Evolutionary conservation across 192 early-diverging fungal genomes (phyloP).

Genomic region (Gonapodya sp.): DNA sequence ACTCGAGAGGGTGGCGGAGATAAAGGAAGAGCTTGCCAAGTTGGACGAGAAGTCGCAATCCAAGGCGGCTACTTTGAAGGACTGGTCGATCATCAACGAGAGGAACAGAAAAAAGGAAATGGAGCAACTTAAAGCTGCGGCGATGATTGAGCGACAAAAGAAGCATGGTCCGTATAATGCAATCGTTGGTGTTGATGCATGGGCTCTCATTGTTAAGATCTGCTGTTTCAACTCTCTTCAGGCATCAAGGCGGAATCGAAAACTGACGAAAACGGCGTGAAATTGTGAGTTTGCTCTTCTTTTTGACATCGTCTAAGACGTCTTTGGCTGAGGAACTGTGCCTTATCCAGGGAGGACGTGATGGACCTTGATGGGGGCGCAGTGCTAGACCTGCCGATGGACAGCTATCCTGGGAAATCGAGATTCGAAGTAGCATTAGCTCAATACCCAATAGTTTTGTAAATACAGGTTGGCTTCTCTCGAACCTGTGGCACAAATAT

Average conservation of each 20-base stretch:
- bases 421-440: background rate
- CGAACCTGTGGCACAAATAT: too few species aligned
- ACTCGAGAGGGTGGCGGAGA: background rate
- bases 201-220: background rate
- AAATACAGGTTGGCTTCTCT: too few species aligned
- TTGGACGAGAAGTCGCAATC: background rate
- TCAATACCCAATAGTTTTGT: background rate
- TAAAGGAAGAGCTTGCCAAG: background rate
- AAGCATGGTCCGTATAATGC: background rate
- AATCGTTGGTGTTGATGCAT: background rate
- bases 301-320: background rate
- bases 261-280: background rate
- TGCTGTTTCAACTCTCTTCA: too few species aligned
- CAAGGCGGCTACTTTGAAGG: background rate
- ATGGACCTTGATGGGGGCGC: background rate
- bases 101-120: background rate
- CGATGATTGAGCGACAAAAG: background rate
- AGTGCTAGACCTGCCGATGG: background rate
- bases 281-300: background rate
- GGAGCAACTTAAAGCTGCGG: background rate
- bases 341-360: background rate
- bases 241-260: too few species aligned
- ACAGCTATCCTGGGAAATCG: background rate
- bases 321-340: background rate
- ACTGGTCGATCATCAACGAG: background rate